Evolutionary conservation across 176 grass and related monocot species (phyloP).

Genomic region (Oryza nivara): DNA sequence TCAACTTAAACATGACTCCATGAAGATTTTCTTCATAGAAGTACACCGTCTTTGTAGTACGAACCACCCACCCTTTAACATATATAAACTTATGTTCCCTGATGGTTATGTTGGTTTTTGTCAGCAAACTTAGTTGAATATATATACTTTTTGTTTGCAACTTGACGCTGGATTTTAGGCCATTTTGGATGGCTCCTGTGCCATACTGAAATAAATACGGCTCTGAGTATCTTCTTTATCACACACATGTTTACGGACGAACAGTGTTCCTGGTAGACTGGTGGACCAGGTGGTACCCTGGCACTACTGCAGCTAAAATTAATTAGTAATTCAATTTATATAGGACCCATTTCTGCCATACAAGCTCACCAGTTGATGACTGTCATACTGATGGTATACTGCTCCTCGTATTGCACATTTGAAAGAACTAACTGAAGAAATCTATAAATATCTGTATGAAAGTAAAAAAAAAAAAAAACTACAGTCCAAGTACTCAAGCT

Average conservation of each 20-base stretch:
- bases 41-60: neutral
- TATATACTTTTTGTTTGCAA: neutral
- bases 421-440: neutral
- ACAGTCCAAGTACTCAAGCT: neutral
- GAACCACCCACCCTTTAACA: neutral
- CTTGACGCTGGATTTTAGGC: conserved; percentile 12
- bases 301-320: conserved; percentile 18
- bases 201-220: neutral
- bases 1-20: conserved; percentile 36
- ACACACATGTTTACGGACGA: neutral
- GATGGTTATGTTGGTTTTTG: neutral
- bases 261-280: conserved; percentile 8
- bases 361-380: neutral
- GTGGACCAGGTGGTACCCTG: conserved; percentile 4
- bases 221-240: neutral
- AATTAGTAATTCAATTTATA: conserved; percentile 42
- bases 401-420: neutral
- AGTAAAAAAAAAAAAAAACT: neutral
- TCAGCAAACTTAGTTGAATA: neutral
- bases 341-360: conserved; percentile 9
- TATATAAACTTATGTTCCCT: neutral
- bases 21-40: neutral
- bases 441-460: neutral
- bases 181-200: conserved; percentile 20
- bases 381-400: neutral